Base-by-base conservation (phyloP, 352 stramenopile genomes). In the Phytophthora hybrid region DNA sequence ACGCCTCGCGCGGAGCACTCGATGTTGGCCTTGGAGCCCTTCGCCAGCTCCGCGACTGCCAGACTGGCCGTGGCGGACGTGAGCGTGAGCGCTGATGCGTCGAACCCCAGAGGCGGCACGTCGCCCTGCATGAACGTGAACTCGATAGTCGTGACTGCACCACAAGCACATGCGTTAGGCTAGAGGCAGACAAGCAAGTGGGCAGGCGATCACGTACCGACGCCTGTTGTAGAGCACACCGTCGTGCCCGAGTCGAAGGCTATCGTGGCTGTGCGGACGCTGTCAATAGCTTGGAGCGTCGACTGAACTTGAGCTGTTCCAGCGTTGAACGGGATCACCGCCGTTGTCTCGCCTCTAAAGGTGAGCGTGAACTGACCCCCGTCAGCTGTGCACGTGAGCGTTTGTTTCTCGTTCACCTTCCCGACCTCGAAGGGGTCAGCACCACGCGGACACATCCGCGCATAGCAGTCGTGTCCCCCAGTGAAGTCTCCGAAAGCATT, bases 361-460 rank as follows among this genome's bases (percentile, higher is more conserved):
- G 78, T 93, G 65, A 96, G 76, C 26, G 69, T 82, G 66, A 96
- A 94, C 16, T 82, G 59, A 3, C 84, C 84, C 32, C 78, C 83
- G 52, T 89, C 69, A 8, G 82, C 87, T 16, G 59, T 74, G 71
- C 88, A 95, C 7, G 66, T 71, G 4, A 95, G 56, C 2, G 76
- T 89, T 63, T 93, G 88, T 51, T 87, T 86, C 69, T 95, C 88
- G 56, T 95, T 90, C 51, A 92, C 83, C 41, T 80, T 88, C 31
- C 79, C 87, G 0, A 70, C 75, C 10, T 93, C 83, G 53, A 90
- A 86, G 23, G 91, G 93, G 59, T 98, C 93, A 31, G 95, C 94
- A 44, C 94, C 95, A 10, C 90, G 77, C 18, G 93, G 93, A 69
- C 96, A 99, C 64, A 93, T 95, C 19, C 85, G 79, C 41, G 84